Conservation (phyloP, 2,329 filamentous ascomycete species). For the Trichoderma polysporum region DNA sequence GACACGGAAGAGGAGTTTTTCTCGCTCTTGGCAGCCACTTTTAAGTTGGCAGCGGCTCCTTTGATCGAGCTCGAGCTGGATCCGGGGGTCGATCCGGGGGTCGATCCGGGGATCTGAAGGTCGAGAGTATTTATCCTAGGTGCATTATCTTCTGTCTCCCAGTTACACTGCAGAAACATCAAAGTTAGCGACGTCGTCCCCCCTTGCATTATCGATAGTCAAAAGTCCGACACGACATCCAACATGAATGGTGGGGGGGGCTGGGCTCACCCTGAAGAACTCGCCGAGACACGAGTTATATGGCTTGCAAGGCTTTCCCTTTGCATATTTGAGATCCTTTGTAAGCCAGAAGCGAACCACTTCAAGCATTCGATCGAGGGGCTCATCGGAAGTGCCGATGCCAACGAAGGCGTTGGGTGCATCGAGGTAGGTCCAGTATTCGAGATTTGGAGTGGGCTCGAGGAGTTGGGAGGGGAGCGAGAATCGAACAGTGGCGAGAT, state of each 20-base stretch:
- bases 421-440: slow-evolving; percentile 99
- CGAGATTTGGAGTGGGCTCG: slow-evolving; percentile 93
- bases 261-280: slow-evolving; percentile 78
- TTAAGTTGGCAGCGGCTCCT: slow-evolving; percentile 48
- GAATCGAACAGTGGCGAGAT: slow-evolving; percentile 94
- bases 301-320: slow-evolving; percentile 97
- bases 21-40: slow-evolving; percentile 45
- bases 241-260: neutral
- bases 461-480: slow-evolving; percentile 93
- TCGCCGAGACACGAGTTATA: slow-evolving; percentile 97
- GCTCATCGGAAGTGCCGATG: slow-evolving; percentile 85
- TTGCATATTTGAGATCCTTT: slow-evolving; percentile 98
- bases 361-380: slow-evolving; percentile 90
- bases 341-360: slow-evolving; percentile 98
- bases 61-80: slow-evolving; percentile 39
- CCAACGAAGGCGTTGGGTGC: slow-evolving; percentile 83
- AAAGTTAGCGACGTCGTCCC: neutral
- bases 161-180: slow-evolving; percentile 68
- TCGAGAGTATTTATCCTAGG: slow-evolving; percentile 60
- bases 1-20: slow-evolving; percentile 50
- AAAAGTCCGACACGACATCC: neutral
- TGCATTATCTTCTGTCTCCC: slow-evolving; percentile 82
- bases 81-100: slow-evolving; percentile 25
- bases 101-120: slow-evolving; percentile 32
- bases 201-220: neutral